Conservation (phyloP, 1,139 yeast species). For the Meyerozyma elateridarum region DNA sequence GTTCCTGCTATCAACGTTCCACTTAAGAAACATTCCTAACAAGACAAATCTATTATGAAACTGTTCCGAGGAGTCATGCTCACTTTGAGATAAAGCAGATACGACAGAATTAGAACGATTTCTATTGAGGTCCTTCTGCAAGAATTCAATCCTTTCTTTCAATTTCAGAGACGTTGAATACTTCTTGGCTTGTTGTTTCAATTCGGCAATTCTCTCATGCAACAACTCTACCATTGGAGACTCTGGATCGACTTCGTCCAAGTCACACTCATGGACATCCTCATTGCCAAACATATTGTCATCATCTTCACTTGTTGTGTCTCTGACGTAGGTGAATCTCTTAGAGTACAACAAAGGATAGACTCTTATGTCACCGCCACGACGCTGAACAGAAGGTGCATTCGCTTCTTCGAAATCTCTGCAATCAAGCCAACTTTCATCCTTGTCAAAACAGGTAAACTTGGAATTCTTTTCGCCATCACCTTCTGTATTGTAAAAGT, state of each 20-base stretch:
- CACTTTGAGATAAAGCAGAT: neutral
- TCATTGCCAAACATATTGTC: conserved; percentile 23
- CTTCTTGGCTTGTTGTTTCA: conserved; percentile 18
- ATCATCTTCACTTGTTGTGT: conserved; percentile 21
- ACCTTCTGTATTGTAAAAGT: conserved; percentile 19
- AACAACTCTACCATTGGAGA: conserved; percentile 24
- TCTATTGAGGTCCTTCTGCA: conserved; percentile 21
- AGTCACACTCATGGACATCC: conserved; percentile 28
- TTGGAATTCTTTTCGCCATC: conserved; percentile 14
- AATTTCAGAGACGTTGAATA: conserved; percentile 14
- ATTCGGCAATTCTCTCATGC: conserved; percentile 24
- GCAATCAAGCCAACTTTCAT: conserved; percentile 38
- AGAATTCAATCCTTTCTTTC: conserved; percentile 18
- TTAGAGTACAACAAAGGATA: conserved; percentile 35
- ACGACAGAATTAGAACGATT: neutral
- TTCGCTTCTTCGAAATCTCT: conserved; percentile 41
- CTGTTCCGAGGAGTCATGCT: conserved; percentile 15
- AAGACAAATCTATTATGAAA: conserved; percentile 40
- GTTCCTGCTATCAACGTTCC: conserved; percentile 39
- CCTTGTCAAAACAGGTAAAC: conserved; percentile 29
- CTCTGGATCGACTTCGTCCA: conserved; percentile 21
- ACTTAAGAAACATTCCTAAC: conserved; percentile 38
- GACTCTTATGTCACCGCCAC: conserved; percentile 21
- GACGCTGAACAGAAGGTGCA: conserved; percentile 21
- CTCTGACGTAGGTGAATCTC: conserved; percentile 36